These are phyloP conservation scores for Trichophyton equinum DNA, from an alignment of 2,329 filamentous ascomycete species.

Conservation along the genomic window DNA sequence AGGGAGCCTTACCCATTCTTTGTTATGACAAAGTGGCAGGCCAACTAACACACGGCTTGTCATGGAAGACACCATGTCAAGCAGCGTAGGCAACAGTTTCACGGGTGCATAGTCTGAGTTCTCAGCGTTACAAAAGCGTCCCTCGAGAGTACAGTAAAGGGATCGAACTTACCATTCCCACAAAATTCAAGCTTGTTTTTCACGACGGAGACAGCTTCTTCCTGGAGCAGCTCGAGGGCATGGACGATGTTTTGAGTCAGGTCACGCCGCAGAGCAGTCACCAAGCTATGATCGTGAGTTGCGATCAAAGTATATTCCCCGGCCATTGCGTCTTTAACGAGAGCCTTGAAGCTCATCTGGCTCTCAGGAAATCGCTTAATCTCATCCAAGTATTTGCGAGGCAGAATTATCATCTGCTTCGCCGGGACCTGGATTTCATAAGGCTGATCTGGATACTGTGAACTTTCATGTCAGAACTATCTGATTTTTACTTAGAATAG, in stretches of 20 bases:
- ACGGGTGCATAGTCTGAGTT: background rate
- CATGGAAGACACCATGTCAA: conserved; percentile 13
- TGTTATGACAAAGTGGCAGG: conserved; percentile 13
- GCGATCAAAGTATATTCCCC: background rate
- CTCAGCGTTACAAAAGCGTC: background rate
- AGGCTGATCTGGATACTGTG: background rate
- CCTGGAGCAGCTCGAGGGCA: background rate
- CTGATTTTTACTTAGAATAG: background rate
- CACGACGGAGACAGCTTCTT: background rate
- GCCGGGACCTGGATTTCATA: background rate
- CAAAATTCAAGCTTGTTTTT: background rate
- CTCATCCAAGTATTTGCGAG: background rate
- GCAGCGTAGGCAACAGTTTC: conserved; percentile 9
- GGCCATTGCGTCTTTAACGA: background rate
- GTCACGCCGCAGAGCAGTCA: background rate
- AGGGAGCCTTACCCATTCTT: conserved; percentile 12
- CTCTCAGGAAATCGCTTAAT: background rate
- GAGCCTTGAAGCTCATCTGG: background rate
- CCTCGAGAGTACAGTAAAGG: background rate
- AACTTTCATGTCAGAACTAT: background rate
- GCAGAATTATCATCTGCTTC: background rate
- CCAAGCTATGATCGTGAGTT: background rate
- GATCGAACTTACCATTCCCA: background rate
- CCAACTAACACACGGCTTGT: conserved; percentile 13
- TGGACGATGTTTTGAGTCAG: background rate